phyloP scores from a whole-genome alignment of 768 basidiomycete species.

The Arthromyces matolae region DNA sequence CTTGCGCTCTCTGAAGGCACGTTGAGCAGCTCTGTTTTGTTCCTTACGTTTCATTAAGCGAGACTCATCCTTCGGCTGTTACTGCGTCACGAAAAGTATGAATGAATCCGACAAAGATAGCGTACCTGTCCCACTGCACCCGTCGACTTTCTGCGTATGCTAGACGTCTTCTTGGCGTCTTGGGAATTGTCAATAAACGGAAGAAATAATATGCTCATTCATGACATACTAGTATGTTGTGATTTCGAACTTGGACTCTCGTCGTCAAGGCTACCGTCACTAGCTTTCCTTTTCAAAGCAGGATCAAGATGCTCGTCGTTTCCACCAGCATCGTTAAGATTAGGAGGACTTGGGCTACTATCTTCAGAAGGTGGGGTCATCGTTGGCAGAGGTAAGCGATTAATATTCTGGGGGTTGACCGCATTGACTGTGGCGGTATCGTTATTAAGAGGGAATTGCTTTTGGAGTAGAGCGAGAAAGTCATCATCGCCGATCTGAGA shows the following conservation, averaged over 20 bases:
- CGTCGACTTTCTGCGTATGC: constrained; percentile 33
- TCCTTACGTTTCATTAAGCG: constrained; percentile 88
- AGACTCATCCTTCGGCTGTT: constrained; percentile 59
- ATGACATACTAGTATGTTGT: constrained; percentile 55
- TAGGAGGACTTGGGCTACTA: constrained; percentile 75
- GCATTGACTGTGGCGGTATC: constrained; percentile 32
- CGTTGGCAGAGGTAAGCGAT: constrained; percentile 45
- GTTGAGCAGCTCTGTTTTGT: constrained; percentile 95
- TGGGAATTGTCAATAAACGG: not conserved
- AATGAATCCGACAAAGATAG: constrained; percentile 1
- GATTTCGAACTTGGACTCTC: constrained; percentile 67
- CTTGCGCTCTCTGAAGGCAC: constrained; percentile 95
- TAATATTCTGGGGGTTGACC: constrained; percentile 60
- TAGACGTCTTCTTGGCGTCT: constrained; percentile 22
- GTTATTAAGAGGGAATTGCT: constrained; percentile 48
- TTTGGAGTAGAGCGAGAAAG: constrained; percentile 72
- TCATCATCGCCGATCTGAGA: constrained; percentile 70
- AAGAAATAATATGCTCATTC: not conserved
- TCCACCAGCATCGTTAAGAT: constrained; percentile 31
- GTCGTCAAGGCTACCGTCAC: constrained; percentile 54
- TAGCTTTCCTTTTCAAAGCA: constrained; percentile 75
- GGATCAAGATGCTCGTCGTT: constrained; percentile 43
- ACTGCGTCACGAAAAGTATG: constrained; percentile 13
- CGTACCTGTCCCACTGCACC: constrained; percentile 28
- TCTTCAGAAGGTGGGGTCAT: constrained; percentile 68